Evolutionary conservation across 2,329 filamentous ascomycete genomes (phyloP), one percentile per base, ranked within the genome.

Genomic region (Colletotrichum echinochloae): DNA sequence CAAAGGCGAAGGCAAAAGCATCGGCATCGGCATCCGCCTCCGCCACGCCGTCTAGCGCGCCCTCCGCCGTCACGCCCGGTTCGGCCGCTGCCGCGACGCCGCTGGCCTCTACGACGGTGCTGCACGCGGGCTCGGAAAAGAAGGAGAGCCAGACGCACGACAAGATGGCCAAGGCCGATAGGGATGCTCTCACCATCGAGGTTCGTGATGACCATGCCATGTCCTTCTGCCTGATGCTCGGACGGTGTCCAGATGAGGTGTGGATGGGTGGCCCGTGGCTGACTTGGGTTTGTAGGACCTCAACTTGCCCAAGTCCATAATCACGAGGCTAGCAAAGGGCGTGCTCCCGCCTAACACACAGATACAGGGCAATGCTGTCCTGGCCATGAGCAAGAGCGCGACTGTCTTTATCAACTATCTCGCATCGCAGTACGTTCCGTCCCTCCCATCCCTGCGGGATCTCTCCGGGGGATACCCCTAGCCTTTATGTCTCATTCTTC

Each of bases 381-480:
- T 94, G 61, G 93, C 93, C 12, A 87, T 96, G 83, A 92, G 89
- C 74, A 95, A 95, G 82, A 92, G 92, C 80, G 91, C 93, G 9
- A 95, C 92, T 1, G 90, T 96, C 0, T 96, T 96, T 77, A 91
- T 96, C 75, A 95, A 89, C 81, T 93, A 95, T 79, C 84, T 96
- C 39, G 91, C 92, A 54, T 87, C 89, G 72, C 88, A 90, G 93
- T 95, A 86, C 65, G 91, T 85, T 28, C 20, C 16, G n/a, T 4
- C 37, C 12, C 33, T 51, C 33, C n/a, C 30, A 23, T 35, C 28
- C 18, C 20, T 30, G 26, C 9, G 16, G 18, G 5, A n/a, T n/a
- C 12, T 35, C 30, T 52, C 16, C 9, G 44, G 23, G 28, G 20
- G 44, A 61, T 20, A 35, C 20, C 14, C 26, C 11, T 4, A 39